Base-by-base conservation (phyloP, 2,329 filamentous ascomycete species). In the Talaromyces sp. region DNA sequence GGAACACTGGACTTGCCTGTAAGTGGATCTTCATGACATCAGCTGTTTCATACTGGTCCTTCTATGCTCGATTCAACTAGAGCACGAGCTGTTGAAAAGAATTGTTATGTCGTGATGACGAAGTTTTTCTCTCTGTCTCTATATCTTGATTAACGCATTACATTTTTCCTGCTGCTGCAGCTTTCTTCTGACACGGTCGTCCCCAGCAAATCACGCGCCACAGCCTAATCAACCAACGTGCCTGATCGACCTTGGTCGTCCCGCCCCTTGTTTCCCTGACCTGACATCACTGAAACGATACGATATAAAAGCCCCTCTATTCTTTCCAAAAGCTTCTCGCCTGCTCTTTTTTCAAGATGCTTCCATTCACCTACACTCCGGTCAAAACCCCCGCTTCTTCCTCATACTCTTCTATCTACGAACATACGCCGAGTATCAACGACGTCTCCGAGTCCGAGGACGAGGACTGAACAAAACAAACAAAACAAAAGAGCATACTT, bases 361-460 rank as follows among this genome's bases (percentile, higher is more conserved):
- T 52, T 52, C 49, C 49, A 9, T 52, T 52, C 49, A 52, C 26
- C 24, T 52, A 52, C 49, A 10, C 49, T 29, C 49, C 49, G 3
- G 26, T 52, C 49, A 52, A 52, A 52, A 52, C 49, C 3, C 5
- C 49, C 1, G 49, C 49, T 26, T 52, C 49, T 52, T 52, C 49
- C 13, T 52, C 49, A 52, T 17, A 17, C 24, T 52, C 49, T 29
- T 27, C 49, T 29, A 2, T 52, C 49, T 19, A 29, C 49, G 49
- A 29, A 14, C 17, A n/a, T 17, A 52, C 49, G 17, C 49, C 49
- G 26, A 61, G 59, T 19, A 61, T 61, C 51, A 61, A 61, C 59
- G 51, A 58, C 59, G n/a, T 57, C 2, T 57, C 56, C 46, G 59
- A 61, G 19, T 49, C 52, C 5, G 55, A 60, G 10, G 57, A 59